Evolutionary conservation across 2,329 filamentous ascomycete species (phyloP).

Genomic region (Lachnellula cervina): DNA sequence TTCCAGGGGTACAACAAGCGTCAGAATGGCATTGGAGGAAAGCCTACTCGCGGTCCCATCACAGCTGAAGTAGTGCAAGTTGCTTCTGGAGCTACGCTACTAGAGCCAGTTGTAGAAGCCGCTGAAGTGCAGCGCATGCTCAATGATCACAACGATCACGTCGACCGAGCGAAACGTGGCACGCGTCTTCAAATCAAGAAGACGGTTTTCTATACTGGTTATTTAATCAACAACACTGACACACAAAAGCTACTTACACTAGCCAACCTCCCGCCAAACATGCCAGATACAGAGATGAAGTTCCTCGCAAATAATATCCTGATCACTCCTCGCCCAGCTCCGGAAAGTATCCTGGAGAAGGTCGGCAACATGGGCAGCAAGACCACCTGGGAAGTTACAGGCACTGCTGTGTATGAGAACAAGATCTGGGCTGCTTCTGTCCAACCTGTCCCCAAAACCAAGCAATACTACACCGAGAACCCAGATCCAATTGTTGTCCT

Average conservation of each 20-base stretch:
- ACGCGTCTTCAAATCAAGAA: conserved; percentile 69
- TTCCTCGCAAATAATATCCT: conserved; percentile 85
- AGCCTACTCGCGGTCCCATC: conserved; percentile 59
- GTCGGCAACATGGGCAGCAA: conserved; percentile 83
- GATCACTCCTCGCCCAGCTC: conserved; percentile 75
- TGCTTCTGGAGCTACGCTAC: conserved; percentile 63
- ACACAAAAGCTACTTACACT: conserved; percentile 67
- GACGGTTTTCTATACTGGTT: conserved; percentile 86
- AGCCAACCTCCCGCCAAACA: conserved; percentile 56
- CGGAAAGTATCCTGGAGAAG: conserved; percentile 68
- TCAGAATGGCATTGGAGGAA: conserved; percentile 44
- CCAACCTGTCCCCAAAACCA: conserved; percentile 62
- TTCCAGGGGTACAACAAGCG: conserved; percentile 69
- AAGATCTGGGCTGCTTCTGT: conserved; percentile 84
- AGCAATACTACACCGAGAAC: conserved; percentile 74
- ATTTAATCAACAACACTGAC: conserved; percentile 71
- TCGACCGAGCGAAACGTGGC: conserved; percentile 38
- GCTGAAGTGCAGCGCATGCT: conserved; percentile 85
- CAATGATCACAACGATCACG: conserved; percentile 72
- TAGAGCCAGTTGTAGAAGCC: conserved; percentile 75
- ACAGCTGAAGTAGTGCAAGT: conserved; percentile 81
- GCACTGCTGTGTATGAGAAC: conserved; percentile 69
- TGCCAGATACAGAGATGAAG: conserved; percentile 67
- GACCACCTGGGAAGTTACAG: conserved; percentile 78
- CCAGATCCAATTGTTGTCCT: conserved; percentile 75